Percentiles rank a stretch among this genome's conserved stretches.
Conservation (phyloP, 2,329 filamentous ascomycete species). For the Ophiostoma australiae region DNA sequence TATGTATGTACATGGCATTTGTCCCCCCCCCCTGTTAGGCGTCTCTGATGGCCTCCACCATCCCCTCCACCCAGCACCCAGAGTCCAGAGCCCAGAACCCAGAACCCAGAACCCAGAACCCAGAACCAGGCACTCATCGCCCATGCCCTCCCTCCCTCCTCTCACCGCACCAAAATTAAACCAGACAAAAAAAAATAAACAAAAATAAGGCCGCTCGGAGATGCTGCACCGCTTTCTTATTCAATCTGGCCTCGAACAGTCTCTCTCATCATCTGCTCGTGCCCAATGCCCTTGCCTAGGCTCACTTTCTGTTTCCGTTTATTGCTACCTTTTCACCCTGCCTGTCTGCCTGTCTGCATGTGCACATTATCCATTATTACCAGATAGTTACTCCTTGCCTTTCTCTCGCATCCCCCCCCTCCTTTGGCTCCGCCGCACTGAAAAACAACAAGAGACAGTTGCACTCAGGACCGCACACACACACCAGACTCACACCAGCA, state of each 20-base stretch:
- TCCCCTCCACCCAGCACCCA: constrained; percentile 13
- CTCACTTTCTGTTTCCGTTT: background rate
- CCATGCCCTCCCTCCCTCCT: constrained; percentile 7
- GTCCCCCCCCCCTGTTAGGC: background rate
- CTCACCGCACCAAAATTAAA: constrained; percentile 19
- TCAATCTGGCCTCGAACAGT: constrained; percentile 8
- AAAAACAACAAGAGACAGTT: background rate
- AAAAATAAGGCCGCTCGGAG: constrained; percentile 9
- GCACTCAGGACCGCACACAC: background rate
- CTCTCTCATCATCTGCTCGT: constrained; percentile 10
- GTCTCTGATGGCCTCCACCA: background rate
- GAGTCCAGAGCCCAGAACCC: background rate
- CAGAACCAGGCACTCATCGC: constrained; percentile 7
- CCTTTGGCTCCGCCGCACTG: constrained; percentile 7
- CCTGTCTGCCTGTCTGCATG: background rate
- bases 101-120: background rate
- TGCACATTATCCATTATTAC: background rate
- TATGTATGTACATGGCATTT: background rate
- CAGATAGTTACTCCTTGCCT: background rate
- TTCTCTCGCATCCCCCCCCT: background rate
- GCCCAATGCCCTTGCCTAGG: constrained; percentile 16
- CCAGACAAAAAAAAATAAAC: background rate
- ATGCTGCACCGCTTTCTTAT: constrained; percentile 15
- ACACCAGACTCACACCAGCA: constrained; percentile 4
- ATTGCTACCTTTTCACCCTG: background rate